Percentiles rank a stretch among this genome's conserved stretches.
These are phyloP conservation scores for Debaryomyces maramus DNA, from an alignment of 805 yeast genomes.

Conservation along the genomic window DNA sequence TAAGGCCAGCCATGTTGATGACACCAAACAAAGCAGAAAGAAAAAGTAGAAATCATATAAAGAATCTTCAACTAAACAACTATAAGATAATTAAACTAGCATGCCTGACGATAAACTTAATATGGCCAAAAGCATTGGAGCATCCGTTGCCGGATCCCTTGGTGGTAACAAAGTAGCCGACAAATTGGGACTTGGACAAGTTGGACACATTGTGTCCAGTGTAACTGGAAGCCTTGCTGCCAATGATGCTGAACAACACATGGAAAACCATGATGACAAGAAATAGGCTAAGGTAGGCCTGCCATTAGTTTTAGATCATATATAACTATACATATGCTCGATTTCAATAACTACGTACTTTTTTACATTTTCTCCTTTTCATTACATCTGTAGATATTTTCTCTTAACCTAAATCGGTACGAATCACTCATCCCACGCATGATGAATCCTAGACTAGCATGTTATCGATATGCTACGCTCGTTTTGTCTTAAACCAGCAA, in stretches of 20 bases:
- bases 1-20: slow-evolving; percentile 1
- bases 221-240: slow-evolving; percentile 36
- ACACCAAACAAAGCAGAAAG: too few species aligned
- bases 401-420: too few species aligned
- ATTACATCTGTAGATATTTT: not conserved
- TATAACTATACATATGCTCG: slow-evolving; percentile 1
- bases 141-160: slow-evolving; percentile 37
- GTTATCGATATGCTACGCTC: too few species aligned
- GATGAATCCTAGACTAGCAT: too few species aligned
- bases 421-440: too few species aligned
- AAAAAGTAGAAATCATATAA: not conserved
- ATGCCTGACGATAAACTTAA: slow-evolving; percentile 10
- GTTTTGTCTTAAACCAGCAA: too few species aligned
- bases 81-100: too few species aligned
- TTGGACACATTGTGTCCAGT: slow-evolving; percentile 35
- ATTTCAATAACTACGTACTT: not conserved
- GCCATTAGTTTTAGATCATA: not conserved
- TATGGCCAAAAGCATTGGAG: slow-evolving; percentile 34
- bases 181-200: slow-evolving; percentile 28
- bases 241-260: slow-evolving; percentile 32
- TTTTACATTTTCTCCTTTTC: not conserved
- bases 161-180: slow-evolving; percentile 42
- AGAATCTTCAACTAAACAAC: too few species aligned
- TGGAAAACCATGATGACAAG: slow-evolving; percentile 6
- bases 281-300: not conserved